Evolutionary conservation across 768 basidiomycete genomes (phyloP).

Genomic region (Mycena chlorophos): DNA sequence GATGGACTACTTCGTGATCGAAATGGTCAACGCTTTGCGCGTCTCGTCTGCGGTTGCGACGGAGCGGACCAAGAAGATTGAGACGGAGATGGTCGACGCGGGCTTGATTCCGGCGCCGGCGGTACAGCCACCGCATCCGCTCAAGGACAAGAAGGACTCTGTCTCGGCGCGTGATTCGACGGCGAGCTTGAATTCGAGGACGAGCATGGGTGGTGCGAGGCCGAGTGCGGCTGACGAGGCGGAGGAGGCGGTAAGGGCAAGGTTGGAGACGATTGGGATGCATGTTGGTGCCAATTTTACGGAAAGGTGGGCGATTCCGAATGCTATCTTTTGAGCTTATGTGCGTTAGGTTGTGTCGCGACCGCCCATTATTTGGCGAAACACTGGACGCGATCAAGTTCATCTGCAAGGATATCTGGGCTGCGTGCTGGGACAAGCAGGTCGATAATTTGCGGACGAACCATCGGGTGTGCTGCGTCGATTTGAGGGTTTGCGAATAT

Average conservation of each 20-base stretch:
- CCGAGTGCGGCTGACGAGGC: conserved; percentile 55
- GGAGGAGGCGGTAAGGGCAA: conserved; percentile 64
- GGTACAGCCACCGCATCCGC: conserved; percentile 37
- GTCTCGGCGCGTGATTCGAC: conserved; percentile 41
- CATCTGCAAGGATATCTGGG: conserved; percentile 95
- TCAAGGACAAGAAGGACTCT: conserved; percentile 44
- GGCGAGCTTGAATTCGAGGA: conserved; percentile 42
- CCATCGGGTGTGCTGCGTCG: conserved; percentile 65
- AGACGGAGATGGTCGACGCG: conserved; percentile 78
- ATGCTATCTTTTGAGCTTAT: background rate
- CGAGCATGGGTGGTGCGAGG: conserved; percentile 35
- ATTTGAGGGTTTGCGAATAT: background rate
- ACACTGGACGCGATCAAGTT: conserved; percentile 93
- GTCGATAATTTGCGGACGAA: conserved; percentile 95
- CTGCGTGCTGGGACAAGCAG: conserved; percentile 89
- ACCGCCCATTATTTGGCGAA: conserved; percentile 73
- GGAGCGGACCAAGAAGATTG: conserved; percentile 63
- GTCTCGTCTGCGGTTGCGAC: conserved; percentile 74
- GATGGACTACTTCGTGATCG: conserved; percentile 87
- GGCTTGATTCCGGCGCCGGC: conserved; percentile 60
- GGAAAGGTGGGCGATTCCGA: conserved; percentile 62
- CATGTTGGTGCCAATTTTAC: conserved; percentile 86
- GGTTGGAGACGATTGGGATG: conserved; percentile 81
- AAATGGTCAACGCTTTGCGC: conserved; percentile 72
- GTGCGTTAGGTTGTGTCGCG: conserved; percentile 64